Evolutionary conservation across 1,284 basidiomycete species (phyloP), one percentile per base, ranked within the genome.

Genomic region (Tetrapyrgos nigripes): DNA sequence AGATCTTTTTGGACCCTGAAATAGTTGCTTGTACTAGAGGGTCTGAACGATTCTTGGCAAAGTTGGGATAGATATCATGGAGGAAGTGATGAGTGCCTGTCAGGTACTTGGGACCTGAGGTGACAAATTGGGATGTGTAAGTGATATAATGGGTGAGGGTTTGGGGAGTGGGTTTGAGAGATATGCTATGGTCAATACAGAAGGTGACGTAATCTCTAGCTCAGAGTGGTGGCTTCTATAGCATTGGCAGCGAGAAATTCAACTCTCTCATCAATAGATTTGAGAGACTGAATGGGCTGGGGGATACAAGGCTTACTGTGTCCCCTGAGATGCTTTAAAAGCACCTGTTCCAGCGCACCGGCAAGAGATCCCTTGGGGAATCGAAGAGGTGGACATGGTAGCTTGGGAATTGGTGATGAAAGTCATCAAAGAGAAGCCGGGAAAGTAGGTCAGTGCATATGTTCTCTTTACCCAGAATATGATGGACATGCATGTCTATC

Each of bases 141-240:
- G 67, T 61, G 40, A 70, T 64, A 44, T 63, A 63, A 17, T 59
- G 28, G 4, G 58, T 48, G 4, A 69, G 50, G 1, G 65, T 72
- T 13, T 55, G 21, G 2, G 68, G 67, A 13, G 66, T 70, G 0
- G 66, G 68, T 8, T 62, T 47, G 3, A 70, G 48, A 23, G 67
- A 59, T 2, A 66, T 37, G 1, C 48, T 10, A 52, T 68, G 62
- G 1, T 26, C 23, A 0, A 55, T 13, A 50, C 66, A 70, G 26
- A 71, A 70, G 1, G 21, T 21, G 21, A 67, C 59, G 29, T 72
- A 71, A 29, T 71, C 67, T 19, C 62, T 48, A 5, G 62, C 67
- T 4, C 68, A 64, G 4, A 4, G 65, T 68, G 3, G 61, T 58
- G 17, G 55, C 50, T 45, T 67, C 65, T 13, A 70, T 64, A 11